Base-by-base conservation (phyloP, 192 early-diverging fungal genomes). In the Coemansia sp. region DNA sequence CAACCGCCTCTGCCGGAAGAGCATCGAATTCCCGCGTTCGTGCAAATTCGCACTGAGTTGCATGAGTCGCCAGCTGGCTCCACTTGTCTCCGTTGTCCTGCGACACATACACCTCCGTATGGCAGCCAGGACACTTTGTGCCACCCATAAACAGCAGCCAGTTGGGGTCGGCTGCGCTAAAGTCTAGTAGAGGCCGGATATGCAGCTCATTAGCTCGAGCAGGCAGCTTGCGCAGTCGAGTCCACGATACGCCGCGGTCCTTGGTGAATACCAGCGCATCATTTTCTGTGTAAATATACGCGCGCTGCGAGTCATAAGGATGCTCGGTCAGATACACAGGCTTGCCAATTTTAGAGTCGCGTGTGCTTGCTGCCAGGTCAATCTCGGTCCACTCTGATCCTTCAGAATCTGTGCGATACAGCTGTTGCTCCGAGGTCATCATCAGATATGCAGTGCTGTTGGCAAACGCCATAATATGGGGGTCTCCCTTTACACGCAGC, bases 91-190 rank as follows among this genome's bases (percentile, higher is more conserved):
- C 91, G 54, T 86, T 78, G 56, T 94, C 82, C 21, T 80, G 66
- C 18, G 91, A 89, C 33, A 83, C 69, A 61, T 81, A 91, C 31
- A 86, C 84, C 54, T 82, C 75, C 3, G 92, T 87, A 70, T 87
- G 84, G 67, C 88, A 91, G 16, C 63, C 61, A 6, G 70, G 59
- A 14, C 72, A 70, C 3, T 50, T 18, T 9, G 67, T 80, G 33
- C 88, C 85, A 19, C 85, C 90, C 6, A 93, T 70, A 80, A 86
- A 93, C 6, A 94, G 67, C 43, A 94, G 78, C 90, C 92, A 97
- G 63, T 97, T 93, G 6, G 82, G 67, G 55, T 97, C 82, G 8
- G 71, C 72, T 2, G 94, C 91, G 65, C 95, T 93, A 53, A 94
- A 96, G 68, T 97, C 93, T 1, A 99, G 20, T 5, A 94, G 62